Evolutionary conservation across 495 filamentous ascomycete species (phyloP), one percentile per base, ranked within the genome.

Genomic region (Penicillium ochrochloron): DNA sequence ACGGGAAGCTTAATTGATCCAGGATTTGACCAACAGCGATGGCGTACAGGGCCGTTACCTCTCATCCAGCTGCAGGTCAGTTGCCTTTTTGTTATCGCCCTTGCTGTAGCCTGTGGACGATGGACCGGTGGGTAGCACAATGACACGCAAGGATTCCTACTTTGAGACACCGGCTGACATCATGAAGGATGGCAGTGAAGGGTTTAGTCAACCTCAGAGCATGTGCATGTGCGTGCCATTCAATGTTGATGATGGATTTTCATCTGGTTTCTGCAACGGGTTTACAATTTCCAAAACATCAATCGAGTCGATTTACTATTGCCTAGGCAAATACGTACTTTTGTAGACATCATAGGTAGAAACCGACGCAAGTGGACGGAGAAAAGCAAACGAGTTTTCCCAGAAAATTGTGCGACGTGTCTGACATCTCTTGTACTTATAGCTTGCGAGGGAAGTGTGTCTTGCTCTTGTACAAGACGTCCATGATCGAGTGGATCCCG

Each of bases 71-170:
- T 33, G 50, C 31, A 53, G 34, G 29, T 46, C 51, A 56, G 33
- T 56, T 35, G 53, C 53, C 10, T 15, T 15, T 57, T 29, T 11
- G 51, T 27, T 21, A 14, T 56, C 27, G 59, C 46, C 57, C 54
- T 60, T 31, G 42, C 51, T 63, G 63, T 27, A 33, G 31, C 31
- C 31, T 33, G 31, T 33, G 25, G 37, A 19, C 35, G 37, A 57
- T 23, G 54, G 23, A 41, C 50, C 27, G 41, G 31, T 69, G 55
- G 39, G 68, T 75, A 31, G 52, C 61, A 75, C 70, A 69, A 69
- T 69, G 70, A 68, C 65, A 64, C 63, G 64, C 56, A 39, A 65
- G 23, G 51, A 61, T 55, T 17, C 56, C 57, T 57, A 57, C 21
- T 21, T 54, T 52, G 55, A 61, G 42, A 69, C 63, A 64, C 60